Evolutionary conservation across 2,329 filamentous ascomycete species (phyloP).

Genomic region (Scolecobasidium constrictum): DNA sequence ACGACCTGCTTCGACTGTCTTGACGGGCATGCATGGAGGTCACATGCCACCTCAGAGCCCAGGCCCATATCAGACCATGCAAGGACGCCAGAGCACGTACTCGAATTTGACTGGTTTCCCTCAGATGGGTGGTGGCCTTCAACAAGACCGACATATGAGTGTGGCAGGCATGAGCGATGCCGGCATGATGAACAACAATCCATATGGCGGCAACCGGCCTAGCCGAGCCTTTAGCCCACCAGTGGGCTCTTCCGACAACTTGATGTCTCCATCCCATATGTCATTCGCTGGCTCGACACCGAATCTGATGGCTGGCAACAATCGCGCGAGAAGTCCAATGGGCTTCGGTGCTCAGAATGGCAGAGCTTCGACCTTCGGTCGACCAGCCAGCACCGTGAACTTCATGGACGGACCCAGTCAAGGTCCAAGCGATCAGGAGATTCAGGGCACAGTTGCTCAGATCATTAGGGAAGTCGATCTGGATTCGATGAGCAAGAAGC

Average conservation of each 20-base stretch:
- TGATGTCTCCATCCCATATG: conserved; percentile 27
- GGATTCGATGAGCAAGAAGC: conserved; percentile 97
- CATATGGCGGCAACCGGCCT: conserved; percentile 25
- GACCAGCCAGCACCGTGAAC: conserved; percentile 45
- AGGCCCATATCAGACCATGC: conserved; percentile 54
- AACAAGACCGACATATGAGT: conserved; percentile 44
- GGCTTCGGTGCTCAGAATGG: not conserved
- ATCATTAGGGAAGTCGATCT: conserved; percentile 84
- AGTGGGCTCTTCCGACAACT: conserved; percentile 1
- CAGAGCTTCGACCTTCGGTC: conserved; percentile 31
- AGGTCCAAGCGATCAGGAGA: conserved; percentile 68
- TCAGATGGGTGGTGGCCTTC: conserved; percentile 14
- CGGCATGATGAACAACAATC: conserved; percentile 11
- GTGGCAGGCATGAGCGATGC: conserved; percentile 34
- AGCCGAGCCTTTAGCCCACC: not conserved
- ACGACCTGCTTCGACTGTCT: conserved; percentile 72
- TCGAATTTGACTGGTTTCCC: conserved; percentile 41
- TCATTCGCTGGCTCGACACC: conserved; percentile 30
- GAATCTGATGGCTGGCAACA: conserved; percentile 22
- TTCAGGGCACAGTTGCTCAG: conserved; percentile 72
- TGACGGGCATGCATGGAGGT: conserved; percentile 52
- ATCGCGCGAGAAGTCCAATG: conserved; percentile 3
- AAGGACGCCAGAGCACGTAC: conserved; percentile 60
- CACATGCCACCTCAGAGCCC: conserved; percentile 81
- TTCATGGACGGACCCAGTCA: conserved; percentile 38